A percentile compares a stretch with the other conserved stretches of the same genome.
These are phyloP conservation scores for Aspergillus sp. DNA, from an alignment of 2,329 filamentous ascomycete genomes.

Conservation along the genomic window DNA sequence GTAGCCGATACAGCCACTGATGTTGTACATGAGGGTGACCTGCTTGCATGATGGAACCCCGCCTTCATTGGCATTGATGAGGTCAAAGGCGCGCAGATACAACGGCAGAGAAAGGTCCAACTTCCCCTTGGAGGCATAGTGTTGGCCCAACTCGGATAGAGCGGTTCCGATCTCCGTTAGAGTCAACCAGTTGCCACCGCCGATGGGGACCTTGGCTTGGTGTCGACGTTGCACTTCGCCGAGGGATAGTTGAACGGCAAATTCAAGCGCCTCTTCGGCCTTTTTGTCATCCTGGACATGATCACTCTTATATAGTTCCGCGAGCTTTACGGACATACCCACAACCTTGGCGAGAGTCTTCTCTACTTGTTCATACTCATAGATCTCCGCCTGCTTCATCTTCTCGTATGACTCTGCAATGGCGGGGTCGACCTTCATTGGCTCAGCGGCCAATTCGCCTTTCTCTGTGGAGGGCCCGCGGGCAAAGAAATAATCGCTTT, in stretches of 20 bases:
- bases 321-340: slow-evolving; percentile 78
- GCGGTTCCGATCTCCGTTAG: slow-evolving; percentile 40
- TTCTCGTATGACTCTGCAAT: slow-evolving; percentile 26
- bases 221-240: slow-evolving; percentile 71
- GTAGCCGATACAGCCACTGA: slow-evolving; percentile 49
- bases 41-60: slow-evolving; percentile 68
- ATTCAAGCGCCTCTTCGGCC: slow-evolving; percentile 74
- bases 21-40: slow-evolving; percentile 69
- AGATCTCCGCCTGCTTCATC: slow-evolving; percentile 26
- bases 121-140: slow-evolving; percentile 72
- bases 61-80: slow-evolving; percentile 56
- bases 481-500: too few species aligned
- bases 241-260: slow-evolving; percentile 78
- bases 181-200: slow-evolving; percentile 53
- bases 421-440: slow-evolving; percentile 24
- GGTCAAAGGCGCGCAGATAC: slow-evolving; percentile 78
- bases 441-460: slow-evolving; percentile 20
- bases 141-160: slow-evolving; percentile 66
- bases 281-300: slow-evolving; percentile 72
- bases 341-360: slow-evolving; percentile 73
- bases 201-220: slow-evolving; percentile 67
- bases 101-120: slow-evolving; percentile 82
- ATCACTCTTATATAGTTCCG: slow-evolving; percentile 75
- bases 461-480: slow-evolving; percentile 9
- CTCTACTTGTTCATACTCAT: slow-evolving; percentile 52